Conservation (phyloP, 108 stramenopile species). For the Fistulifera pelliculosa region DNA sequence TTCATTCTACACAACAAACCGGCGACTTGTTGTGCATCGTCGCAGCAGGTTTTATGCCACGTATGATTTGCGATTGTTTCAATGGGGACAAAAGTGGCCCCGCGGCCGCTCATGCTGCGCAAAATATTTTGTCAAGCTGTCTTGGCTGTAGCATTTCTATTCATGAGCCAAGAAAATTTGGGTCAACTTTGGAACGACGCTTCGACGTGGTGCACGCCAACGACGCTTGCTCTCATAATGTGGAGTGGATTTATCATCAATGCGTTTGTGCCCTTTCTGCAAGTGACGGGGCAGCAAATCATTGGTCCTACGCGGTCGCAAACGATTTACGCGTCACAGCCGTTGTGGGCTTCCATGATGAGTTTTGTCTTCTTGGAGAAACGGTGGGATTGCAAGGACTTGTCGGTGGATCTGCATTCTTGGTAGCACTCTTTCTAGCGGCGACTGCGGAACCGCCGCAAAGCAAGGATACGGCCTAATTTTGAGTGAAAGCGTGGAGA, state of each 20-base stretch:
- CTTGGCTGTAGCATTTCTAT: slow-evolving; percentile 14
- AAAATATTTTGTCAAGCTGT: slow-evolving; percentile 63
- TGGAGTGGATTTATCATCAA: slow-evolving; percentile 72
- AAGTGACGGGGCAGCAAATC: slow-evolving; percentile 68
- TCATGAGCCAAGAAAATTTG: slow-evolving; percentile 6
- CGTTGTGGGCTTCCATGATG: slow-evolving; percentile 68
- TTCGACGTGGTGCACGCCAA: slow-evolving; percentile 14
- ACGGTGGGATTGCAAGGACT: slow-evolving; percentile 41
- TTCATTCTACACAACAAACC: slow-evolving; percentile 13
- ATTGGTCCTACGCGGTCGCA: slow-evolving; percentile 64
- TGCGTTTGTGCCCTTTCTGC: slow-evolving; percentile 65
- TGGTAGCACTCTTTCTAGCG: slow-evolving; percentile 52
- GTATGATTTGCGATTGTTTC: slow-evolving; percentile 62
- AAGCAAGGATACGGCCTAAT: too few relatives aligned
- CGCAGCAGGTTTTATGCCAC: slow-evolving; percentile 71
- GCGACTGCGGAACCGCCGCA: slow-evolving; percentile 25
- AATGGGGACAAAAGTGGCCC: slow-evolving; percentile 53
- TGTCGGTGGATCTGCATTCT: slow-evolving; percentile 49
- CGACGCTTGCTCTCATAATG: slow-evolving; percentile 23
- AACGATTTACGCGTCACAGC: slow-evolving; percentile 69
- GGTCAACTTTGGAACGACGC: slow-evolving; percentile 17
- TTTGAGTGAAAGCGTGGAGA: too few relatives aligned
- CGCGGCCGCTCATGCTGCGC: slow-evolving; percentile 46
- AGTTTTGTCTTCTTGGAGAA: slow-evolving; percentile 49
- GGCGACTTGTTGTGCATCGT: slow-evolving; percentile 59